Conservation (phyloP, 441 rosid genomes). For the Populus hybrid region DNA sequence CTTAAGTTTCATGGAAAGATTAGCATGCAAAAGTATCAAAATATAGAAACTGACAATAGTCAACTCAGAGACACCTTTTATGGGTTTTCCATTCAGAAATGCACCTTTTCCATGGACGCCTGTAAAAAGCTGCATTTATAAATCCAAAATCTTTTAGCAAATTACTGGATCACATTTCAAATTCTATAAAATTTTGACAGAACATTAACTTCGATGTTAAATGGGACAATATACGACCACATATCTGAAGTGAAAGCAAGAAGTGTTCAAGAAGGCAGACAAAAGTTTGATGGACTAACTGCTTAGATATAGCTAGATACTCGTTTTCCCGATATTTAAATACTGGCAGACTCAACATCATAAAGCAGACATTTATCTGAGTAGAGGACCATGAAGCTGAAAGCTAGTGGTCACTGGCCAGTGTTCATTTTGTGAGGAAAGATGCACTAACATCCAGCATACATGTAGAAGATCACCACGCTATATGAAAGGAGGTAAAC, state of each 20-base stretch:
- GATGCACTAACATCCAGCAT: background rate
- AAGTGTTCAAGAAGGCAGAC: no score
- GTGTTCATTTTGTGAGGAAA: background rate
- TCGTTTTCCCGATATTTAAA: background rate
- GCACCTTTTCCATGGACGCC: constrained; percentile 80
- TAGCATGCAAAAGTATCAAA: background rate
- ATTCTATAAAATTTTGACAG: background rate
- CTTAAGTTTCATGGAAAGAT: constrained; percentile 4
- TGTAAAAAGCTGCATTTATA: constrained; percentile 60
- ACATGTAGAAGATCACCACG: background rate
- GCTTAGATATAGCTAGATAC: background rate
- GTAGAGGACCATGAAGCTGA: background rate
- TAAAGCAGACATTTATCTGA: background rate
- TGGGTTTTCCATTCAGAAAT: constrained; percentile 71
- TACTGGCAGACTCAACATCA: background rate
- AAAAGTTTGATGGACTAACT: no score
- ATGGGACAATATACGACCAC: background rate
- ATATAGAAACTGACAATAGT: background rate
- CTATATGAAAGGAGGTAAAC: background rate
- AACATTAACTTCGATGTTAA: background rate
- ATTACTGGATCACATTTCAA: background rate
- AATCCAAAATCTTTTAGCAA: background rate
- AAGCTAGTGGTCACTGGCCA: background rate
- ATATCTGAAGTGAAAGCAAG: background rate
- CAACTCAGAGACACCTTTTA: constrained; percentile 51